Evolutionary conservation across 2,329 filamentous ascomycete genomes (phyloP), one percentile per base, ranked within the genome.

Genomic region (Ramularia endophylla): DNA sequence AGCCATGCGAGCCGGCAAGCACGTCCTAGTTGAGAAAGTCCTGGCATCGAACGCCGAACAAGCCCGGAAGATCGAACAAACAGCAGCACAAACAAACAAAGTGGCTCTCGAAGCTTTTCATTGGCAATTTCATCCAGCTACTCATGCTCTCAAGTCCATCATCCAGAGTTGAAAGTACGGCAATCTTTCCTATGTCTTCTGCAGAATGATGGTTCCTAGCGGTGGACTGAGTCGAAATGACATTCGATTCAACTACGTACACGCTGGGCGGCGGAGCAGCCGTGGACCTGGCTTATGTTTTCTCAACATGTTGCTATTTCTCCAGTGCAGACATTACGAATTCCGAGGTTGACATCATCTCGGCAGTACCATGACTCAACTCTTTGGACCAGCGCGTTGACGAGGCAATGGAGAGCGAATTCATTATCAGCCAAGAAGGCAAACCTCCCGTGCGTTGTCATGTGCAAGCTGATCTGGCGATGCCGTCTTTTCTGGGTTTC

Each of bases 1-100:
- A 36, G 64, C 71, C 2, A 55, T 77, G 16, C 47, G 59, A 25
- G 65, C 65, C 3, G 69, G 69, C 1, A 77, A 75, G 49, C 72
- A 76, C 48, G 72, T 77, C 15, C 63, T 77, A 0, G 51, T 76
- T 1, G 73, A 77, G 51, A 75, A 76, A 49, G 71, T 73, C 0
- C 64, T 64, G 0, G 63, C 61, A n/a, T 65, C 64, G 18, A 77
- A 74, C 50, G 54, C 60, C 3, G 43, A 36, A 0, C 71, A 78
- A 52, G 73, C 72, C 2, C 47, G 51, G 0, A 63, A 77, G 12
- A 25, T 53, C 25, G 33, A 25, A 9, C 11, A 29, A 8, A 51
- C 47, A 4, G 25, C 38, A n/a, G 36, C 53, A 0, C 55, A 61
- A 1, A 51, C 57, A 12, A 62, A 64, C 0, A 73, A 70, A 0